phyloP scores from a whole-genome alignment of 371 early-diverging fungal genomes.

The Encephalitozoon intestinalis region DNA sequence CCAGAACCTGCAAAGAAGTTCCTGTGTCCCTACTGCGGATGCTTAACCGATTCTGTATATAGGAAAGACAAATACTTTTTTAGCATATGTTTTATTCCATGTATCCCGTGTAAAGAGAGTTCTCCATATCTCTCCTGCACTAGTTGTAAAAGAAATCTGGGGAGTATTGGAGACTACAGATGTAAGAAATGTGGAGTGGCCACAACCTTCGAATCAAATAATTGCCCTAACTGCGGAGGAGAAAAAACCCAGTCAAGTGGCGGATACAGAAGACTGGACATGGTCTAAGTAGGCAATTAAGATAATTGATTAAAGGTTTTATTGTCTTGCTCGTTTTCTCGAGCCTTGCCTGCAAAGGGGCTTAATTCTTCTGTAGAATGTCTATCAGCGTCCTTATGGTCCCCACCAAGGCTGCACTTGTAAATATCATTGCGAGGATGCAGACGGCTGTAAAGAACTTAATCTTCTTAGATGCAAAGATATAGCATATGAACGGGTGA shows the following conservation, averaged over 20 bases:
- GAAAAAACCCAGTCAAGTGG: slow-evolving; percentile 1
- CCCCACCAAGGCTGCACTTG: neutral
- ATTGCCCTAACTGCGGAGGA: slow-evolving; percentile 38
- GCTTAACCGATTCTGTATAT: slow-evolving; percentile 13
- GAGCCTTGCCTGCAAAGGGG: neutral
- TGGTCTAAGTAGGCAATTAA: neutral
- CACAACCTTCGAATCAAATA: slow-evolving; percentile 3
- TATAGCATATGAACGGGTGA: slow-evolving; percentile 10
- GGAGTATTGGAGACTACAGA: neutral
- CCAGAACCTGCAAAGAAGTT: slow-evolving; percentile 26
- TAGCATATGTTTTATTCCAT: slow-evolving; percentile 31
- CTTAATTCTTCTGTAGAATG: neutral
- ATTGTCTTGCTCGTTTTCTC: neutral
- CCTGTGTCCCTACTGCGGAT: slow-evolving; percentile 32
- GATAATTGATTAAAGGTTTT: slow-evolving; percentile 1
- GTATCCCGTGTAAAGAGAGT: slow-evolving; percentile 18
- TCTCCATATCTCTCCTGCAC: slow-evolving; percentile 32
- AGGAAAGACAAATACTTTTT: slow-evolving; percentile 1
- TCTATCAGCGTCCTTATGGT: slow-evolving; percentile 2
- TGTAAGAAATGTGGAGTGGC: slow-evolving; percentile 20
- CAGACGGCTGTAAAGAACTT: neutral
- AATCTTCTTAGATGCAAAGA: neutral
- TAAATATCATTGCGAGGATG: slow-evolving; percentile 7
- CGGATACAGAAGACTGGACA: neutral
- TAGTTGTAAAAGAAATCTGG: neutral